phyloP scores from a whole-genome alignment of 495 filamentous ascomycete genomes.

The Penicillium antarcticum region DNA sequence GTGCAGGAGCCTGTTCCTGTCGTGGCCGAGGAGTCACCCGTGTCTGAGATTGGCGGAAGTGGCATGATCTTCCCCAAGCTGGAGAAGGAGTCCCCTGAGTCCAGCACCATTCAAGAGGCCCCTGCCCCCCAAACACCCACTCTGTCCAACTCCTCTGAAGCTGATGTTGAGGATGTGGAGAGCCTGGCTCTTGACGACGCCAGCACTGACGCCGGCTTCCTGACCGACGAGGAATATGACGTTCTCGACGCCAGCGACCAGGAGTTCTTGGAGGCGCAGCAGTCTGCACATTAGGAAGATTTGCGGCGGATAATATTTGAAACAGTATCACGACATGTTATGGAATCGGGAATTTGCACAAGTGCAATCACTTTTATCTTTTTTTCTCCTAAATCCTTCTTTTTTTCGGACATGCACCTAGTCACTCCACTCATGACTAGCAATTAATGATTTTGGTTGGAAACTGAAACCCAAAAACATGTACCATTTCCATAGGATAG shows the following conservation, averaged over 20 bases:
- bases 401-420: constrained; percentile 14
- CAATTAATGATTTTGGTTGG: constrained; percentile 8
- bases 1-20: constrained; percentile 45
- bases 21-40: constrained; percentile 16
- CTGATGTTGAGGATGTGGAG: constrained; percentile 67
- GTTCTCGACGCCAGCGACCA: constrained; percentile 94
- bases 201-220: constrained; percentile 61
- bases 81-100: constrained; percentile 85
- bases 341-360: constrained; percentile 22
- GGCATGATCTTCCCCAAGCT: constrained; percentile 97
- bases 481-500: background rate
- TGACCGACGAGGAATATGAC: constrained; percentile 98
- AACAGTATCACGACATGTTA: constrained; percentile 12
- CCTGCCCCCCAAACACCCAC: constrained; percentile 29
- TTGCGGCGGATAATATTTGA: background rate
- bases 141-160: constrained; percentile 42
- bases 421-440: constrained; percentile 1
- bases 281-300: constrained; percentile 21
- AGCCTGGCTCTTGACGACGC: constrained; percentile 61
- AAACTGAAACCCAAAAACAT: constrained; percentile 6
- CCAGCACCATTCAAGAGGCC: constrained; percentile 67
- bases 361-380: constrained; percentile 6
- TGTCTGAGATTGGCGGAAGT: constrained; percentile 40
- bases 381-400: constrained; percentile 14
- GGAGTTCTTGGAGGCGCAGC: constrained; percentile 59